These are phyloP conservation scores for Hygrophoropsis aurantiaca DNA, from an alignment of 768 basidiomycete genomes.

Conservation along the genomic window DNA sequence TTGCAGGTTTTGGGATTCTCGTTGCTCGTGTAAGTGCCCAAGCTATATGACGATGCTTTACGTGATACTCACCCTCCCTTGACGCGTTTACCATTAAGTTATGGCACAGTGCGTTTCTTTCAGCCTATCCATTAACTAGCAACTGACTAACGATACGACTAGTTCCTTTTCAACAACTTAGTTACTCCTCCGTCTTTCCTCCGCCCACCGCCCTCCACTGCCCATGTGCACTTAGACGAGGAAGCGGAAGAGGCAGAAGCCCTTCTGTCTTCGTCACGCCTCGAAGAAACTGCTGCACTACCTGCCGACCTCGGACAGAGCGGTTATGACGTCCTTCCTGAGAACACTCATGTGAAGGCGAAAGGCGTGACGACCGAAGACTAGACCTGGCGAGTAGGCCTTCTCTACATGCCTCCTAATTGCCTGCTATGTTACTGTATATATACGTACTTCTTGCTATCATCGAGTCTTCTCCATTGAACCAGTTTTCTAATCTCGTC, in stretches of 20 bases:
- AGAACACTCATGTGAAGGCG: conserved; percentile 32
- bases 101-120: conserved; percentile 69
- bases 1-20: conserved; percentile 84
- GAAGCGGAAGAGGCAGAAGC: conserved; percentile 61
- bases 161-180: conserved; percentile 92
- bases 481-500: background rate
- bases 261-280: conserved; percentile 38
- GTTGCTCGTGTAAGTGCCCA: conserved; percentile 76
- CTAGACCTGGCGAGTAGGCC: conserved; percentile 4
- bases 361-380: conserved; percentile 11
- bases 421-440: too few relatives aligned
- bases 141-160: conserved; percentile 11
- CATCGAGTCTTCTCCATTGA: too few relatives aligned
- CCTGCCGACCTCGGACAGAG: conserved; percentile 80
- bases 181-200: conserved; percentile 64
- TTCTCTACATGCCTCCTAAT: too few relatives aligned
- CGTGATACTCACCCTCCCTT: conserved; percentile 7
- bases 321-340: conserved; percentile 81
- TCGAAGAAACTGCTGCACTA: conserved; percentile 82
- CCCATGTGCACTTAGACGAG: conserved; percentile 31
- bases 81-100: conserved; percentile 42
- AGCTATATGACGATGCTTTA: conserved; percentile 6
- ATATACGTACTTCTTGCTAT: too few relatives aligned
- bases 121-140: conserved; percentile 4
- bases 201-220: conserved; percentile 37